Evolutionary conservation across 2,329 filamentous ascomycete species (phyloP).

Genomic region (Fusarium torreyae): DNA sequence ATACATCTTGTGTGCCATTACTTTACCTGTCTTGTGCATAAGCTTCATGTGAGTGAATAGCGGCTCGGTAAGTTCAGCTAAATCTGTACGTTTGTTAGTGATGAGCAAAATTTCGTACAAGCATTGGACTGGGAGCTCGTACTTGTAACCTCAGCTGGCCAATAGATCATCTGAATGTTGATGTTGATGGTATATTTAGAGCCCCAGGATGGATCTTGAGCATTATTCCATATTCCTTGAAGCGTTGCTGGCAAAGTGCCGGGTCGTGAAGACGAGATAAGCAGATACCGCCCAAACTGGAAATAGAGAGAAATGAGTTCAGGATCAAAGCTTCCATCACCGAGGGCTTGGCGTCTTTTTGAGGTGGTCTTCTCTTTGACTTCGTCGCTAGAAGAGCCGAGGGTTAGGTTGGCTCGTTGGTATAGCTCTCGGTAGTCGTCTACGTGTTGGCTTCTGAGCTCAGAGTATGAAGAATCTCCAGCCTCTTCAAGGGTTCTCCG

Average conservation of each 20-base stretch:
- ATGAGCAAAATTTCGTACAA: too few species aligned
- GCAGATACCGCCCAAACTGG: background rate
- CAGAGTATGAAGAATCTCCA: background rate
- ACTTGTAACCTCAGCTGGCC: constrained; percentile 6
- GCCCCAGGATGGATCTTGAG: background rate
- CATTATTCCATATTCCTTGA: constrained; percentile 9
- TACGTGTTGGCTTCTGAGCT: background rate
- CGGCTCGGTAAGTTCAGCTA: background rate
- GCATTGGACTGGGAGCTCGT: too few species aligned
- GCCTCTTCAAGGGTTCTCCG: background rate
- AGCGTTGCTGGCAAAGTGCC: constrained; percentile 2
- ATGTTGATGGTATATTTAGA: constrained; percentile 15
- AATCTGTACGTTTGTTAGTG: background rate
- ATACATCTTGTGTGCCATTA: constrained; percentile 3
- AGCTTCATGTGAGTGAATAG: background rate
- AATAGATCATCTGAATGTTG: constrained; percentile 12
- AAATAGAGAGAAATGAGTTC: constrained; percentile 4
- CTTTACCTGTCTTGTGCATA: constrained; percentile 6
- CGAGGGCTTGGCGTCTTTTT: background rate
- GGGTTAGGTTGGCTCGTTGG: background rate
- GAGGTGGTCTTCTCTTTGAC: background rate
- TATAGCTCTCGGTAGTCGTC: background rate
- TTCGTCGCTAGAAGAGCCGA: background rate
- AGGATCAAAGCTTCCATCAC: constrained; percentile 2
- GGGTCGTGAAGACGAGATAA: constrained; percentile 1